Percentiles rank a stretch among this genome's conserved stretches.
Conservation (phyloP, 257 asterid species). For the Anisodus acutangulus region DNA sequence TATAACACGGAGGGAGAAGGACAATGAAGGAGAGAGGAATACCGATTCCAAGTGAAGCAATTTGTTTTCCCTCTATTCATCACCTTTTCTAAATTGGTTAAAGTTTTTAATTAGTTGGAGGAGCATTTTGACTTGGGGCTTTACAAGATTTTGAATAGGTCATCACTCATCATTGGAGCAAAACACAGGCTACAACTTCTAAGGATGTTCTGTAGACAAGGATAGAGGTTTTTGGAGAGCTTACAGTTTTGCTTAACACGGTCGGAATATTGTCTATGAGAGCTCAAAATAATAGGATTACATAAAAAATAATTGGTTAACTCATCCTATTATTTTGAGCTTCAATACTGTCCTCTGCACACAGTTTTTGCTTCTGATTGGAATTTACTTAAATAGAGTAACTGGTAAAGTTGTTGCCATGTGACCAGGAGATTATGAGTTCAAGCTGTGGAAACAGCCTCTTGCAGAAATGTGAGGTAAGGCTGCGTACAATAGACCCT, state of each 20-base stretch:
- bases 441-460: too few species aligned
- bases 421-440: too few species aligned
- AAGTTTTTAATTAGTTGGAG: slow-evolving; percentile 11
- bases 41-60: neutral
- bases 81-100: neutral
- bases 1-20: neutral
- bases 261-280: too few species aligned
- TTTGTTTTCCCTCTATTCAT: neutral
- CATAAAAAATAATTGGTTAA: too few species aligned
- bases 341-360: neutral
- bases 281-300: too few species aligned
- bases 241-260: neutral
- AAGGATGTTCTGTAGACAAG: neutral
- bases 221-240: neutral
- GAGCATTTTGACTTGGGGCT: neutral
- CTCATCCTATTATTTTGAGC: neutral
- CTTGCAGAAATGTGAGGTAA: too few species aligned
- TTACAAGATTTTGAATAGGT: too few species aligned
- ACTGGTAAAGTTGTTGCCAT: too few species aligned
- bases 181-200: neutral
- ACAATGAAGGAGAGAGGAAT: neutral
- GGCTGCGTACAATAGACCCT: too few species aligned
- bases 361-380: neutral
- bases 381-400: neutral
- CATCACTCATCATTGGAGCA: neutral